Evolutionary conservation across 345 rosid species (phyloP), one percentile per base, ranked within the genome.

Genomic region (Euphorbia peplus): DNA sequence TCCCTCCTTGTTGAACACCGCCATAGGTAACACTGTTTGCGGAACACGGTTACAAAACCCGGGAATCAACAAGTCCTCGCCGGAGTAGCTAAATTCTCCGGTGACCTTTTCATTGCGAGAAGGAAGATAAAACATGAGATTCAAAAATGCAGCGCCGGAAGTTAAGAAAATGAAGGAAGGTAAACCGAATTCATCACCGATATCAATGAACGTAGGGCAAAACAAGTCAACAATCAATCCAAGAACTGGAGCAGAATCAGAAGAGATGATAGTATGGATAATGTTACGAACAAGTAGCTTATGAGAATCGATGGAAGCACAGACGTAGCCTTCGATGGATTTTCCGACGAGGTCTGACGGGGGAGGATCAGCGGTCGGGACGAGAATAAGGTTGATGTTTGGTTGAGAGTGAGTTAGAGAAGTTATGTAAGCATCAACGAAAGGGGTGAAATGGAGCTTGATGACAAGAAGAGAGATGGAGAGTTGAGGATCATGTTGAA

Each of bases 311-410:
- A 55, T 37, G 48, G 52, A 42, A 3, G 55, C 62, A 44, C 55
- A 30, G 8, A 66, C 0, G n/a, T 9, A 66, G 50, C 21, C 16
- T 58, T 82, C 82, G 0, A 9, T 0, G 6, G 86, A 80, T 44
- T 64, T 69, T 12, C 8, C 14, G 14, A 37, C 10, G 30, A 66
- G 61, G 5, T 82, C 64, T 0, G 30, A 10, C 0, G 80, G 50
- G 7, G 85, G 84, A 21, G 29, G 78, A 28, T 77, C 71, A 14
- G 63, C 63, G 3, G 28, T 56, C 10, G 84, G 83, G 63, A 85
- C 73, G 5, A 70, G 67, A 26, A 81, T 28, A 25, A 85, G 35
- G 5, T 30, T 44, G 72, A 83, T 71, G 24, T 79, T 55, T 19
- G 83, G 73, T 4, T 69, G 74, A 32, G 69, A 65, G 18, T 67